Base-by-base conservation (phyloP, 805 yeast species). In the Kodamaea kakaduensis region DNA sequence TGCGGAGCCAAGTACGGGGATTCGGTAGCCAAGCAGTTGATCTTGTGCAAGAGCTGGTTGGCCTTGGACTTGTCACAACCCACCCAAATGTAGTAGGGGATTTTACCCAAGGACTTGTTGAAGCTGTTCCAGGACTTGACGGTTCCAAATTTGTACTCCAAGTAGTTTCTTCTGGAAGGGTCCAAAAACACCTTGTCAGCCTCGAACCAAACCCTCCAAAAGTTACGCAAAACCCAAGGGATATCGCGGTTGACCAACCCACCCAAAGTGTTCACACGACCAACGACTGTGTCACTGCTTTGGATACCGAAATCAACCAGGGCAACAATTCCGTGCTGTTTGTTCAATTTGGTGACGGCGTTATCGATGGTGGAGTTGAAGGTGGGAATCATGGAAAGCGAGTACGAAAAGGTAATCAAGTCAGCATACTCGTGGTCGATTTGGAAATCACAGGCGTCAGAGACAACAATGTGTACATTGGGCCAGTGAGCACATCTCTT, bases 121-220 rank as follows among this genome's bases (percentile, higher is more conserved):
- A 75, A 74, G 39, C 76, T 59, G 54, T 85, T 84, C 47, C 82
- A 57, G 3, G 87, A 75, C 60, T 85, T 84, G 51, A 85, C 61
- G 14, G 94, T 85, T 20, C 94, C 94, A 50, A 84, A 84, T 50
- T 75, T 73, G 60, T 85, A 83, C 58, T 84, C 95, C 49, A 85
- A 69, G 59, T 84, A 84, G 51, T 81, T 87, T 61, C 95, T 76
- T 63, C 94, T 76, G 6, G 87, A 73, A 20, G 88, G 78, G 52
- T 84, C 94, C 46, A 84, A 69, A 49, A 77, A 81, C 3, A 84
- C 94, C 38, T 80, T 73, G 58, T 84, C 95, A 35, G 81, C 81
- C 58, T 84, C 95, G 57, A 85, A 84, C 95, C 95, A 85, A 28
- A 81, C 64, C 52, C 88, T 73, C 95, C 95, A 84, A 54, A 84